Evolutionary conservation across 768 basidiomycete species (phyloP).

Genomic region (Suillus tomentosus): DNA sequence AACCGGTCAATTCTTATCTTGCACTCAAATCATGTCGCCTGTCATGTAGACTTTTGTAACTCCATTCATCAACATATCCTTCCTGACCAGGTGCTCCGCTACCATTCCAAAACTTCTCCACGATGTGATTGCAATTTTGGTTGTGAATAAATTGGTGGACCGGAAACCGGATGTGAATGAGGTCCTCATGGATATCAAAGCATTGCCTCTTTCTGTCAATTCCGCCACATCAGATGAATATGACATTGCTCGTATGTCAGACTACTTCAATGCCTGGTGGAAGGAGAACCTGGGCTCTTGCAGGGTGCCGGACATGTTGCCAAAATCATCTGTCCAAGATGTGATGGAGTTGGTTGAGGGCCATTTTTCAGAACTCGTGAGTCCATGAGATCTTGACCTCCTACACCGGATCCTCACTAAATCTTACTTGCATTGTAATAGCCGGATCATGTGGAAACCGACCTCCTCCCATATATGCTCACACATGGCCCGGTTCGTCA

Average conservation of each 20-base stretch:
- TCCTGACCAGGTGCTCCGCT: background rate
- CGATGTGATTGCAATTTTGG: background rate
- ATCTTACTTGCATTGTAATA: background rate
- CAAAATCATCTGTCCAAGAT: background rate
- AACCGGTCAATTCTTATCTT: too few species aligned
- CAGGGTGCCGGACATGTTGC: background rate
- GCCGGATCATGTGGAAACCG: too few species aligned
- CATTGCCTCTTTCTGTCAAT: background rate
- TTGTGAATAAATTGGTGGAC: background rate
- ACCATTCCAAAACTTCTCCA: background rate
- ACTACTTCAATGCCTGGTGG: slow-evolving; percentile 3
- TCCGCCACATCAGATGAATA: background rate
- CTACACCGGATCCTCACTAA: background rate
- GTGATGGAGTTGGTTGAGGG: background rate
- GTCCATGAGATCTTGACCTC: background rate
- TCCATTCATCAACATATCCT: background rate
- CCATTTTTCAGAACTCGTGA: background rate
- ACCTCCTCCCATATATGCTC: too few species aligned
- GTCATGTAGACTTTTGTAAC: background rate
- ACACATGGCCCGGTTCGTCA: too few species aligned
- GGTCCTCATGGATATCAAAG: background rate
- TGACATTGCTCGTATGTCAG: background rate
- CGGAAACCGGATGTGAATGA: background rate
- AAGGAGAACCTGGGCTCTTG: background rate
- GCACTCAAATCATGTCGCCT: too few species aligned